Percentiles rank a stretch among this genome's conserved stretches.
Evolutionary conservation across 2,329 filamentous ascomycete genomes (phyloP).

Genomic region (Curvularia hawaiiensis): DNA sequence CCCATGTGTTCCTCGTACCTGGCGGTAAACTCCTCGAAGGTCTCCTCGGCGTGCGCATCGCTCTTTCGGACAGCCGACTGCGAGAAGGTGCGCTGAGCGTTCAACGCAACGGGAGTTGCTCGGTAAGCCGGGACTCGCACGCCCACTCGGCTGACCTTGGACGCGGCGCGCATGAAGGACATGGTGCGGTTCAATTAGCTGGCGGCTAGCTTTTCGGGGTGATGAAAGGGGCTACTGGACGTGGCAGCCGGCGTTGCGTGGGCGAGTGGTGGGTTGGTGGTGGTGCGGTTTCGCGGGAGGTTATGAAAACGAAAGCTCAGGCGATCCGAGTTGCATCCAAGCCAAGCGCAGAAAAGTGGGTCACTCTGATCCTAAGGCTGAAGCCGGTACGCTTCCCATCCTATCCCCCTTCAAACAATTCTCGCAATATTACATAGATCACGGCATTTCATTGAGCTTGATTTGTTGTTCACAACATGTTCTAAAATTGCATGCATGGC

Average conservation of each 20-base stretch:
- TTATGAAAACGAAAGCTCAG: slow-evolving; percentile 33
- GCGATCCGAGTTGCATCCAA: slow-evolving; percentile 28
- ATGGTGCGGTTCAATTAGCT: slow-evolving; percentile 41
- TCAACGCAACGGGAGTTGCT: slow-evolving; percentile 41
- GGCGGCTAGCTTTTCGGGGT: slow-evolving; percentile 26
- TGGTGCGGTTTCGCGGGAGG: slow-evolving; percentile 29
- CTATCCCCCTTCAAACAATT: neutral
- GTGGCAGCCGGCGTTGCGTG: slow-evolving; percentile 29
- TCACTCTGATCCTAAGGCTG: slow-evolving; percentile 16
- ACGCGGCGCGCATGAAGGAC: slow-evolving; percentile 47
- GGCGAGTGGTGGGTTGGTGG: slow-evolving; percentile 34
- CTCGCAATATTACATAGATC: rapidly evolving
- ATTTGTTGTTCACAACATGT: neutral
- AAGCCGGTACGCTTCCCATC: slow-evolving; percentile 8
- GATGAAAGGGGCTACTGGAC: slow-evolving; percentile 23
- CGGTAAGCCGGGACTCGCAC: slow-evolving; percentile 44
- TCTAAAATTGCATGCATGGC: neutral
- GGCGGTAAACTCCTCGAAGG: slow-evolving; percentile 97
- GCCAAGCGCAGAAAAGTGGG: slow-evolving; percentile 31
- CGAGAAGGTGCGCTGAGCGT: slow-evolving; percentile 53
- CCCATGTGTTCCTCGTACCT: slow-evolving; percentile 67
- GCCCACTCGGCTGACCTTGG: slow-evolving; percentile 42
- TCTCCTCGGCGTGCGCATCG: slow-evolving; percentile 84
- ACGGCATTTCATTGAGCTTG: neutral
- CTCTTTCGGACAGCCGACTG: slow-evolving; percentile 53